These are phyloP conservation scores for Martensiomyces pterosporus DNA, from an alignment of 192 early-diverging fungal genomes.

Conservation along the genomic window DNA sequence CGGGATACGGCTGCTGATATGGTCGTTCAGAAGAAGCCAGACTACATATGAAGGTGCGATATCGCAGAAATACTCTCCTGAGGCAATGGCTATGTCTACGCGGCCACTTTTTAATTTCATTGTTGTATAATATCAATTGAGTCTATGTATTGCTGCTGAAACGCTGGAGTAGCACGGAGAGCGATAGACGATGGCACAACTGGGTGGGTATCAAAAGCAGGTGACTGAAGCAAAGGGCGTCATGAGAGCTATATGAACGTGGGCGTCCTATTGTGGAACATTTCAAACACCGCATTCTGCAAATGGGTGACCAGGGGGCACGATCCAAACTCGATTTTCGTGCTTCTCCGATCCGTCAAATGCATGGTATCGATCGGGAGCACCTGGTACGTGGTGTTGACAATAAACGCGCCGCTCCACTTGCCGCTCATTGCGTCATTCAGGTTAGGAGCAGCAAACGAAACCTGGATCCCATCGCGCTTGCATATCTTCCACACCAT, in stretches of 20 bases:
- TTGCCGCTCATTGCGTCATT: conserved; percentile 12
- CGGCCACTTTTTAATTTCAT: too few relatives aligned
- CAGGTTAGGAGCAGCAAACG: conserved; percentile 21
- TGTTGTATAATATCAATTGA: too few relatives aligned
- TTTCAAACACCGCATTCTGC: conserved; percentile 2
- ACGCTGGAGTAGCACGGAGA: too few relatives aligned
- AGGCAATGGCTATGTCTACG: too few relatives aligned
- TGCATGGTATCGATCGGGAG: conserved; percentile 42
- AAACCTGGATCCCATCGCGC: conserved; percentile 20
- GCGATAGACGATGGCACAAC: too few relatives aligned
- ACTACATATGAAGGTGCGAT: too few relatives aligned
- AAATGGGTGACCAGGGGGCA: conserved; percentile 28
- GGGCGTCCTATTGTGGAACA: neutral
- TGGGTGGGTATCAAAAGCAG: too few relatives aligned
- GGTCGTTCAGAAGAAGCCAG: too few relatives aligned
- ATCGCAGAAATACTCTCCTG: too few relatives aligned
- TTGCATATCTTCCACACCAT: conserved; percentile 18
- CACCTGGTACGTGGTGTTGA: conserved; percentile 14
- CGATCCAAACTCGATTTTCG: conserved; percentile 12
- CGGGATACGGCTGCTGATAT: too few relatives aligned
- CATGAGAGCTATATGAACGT: neutral
- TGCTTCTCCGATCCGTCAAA: conserved; percentile 21
- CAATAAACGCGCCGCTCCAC: conserved; percentile 33
- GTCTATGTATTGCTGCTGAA: too few relatives aligned
- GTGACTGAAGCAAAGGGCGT: too few relatives aligned